Conservation (phyloP, 495 filamentous ascomycete genomes). For the Cenococcum geophilum region DNA sequence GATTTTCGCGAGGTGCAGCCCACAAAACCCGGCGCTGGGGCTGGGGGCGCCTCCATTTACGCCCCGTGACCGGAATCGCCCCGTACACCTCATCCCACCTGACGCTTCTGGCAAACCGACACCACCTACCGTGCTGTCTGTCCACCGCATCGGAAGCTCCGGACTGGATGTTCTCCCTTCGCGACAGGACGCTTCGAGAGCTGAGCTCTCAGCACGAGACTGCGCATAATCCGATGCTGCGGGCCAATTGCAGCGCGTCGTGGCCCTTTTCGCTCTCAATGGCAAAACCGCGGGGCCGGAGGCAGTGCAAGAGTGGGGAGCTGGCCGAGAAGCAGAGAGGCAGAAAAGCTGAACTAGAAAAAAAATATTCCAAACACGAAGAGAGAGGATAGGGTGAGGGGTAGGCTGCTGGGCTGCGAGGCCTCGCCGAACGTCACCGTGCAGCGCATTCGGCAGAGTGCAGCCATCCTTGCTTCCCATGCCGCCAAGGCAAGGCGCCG, state of each 20-base stretch:
- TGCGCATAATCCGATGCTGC: neutral
- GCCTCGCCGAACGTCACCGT: neutral
- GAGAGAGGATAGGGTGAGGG: too few relatives aligned
- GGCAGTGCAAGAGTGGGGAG: constrained; percentile 7
- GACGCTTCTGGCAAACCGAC: neutral
- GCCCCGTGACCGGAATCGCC: neutral
- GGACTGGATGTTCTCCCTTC: too few relatives aligned
- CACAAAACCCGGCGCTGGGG: too few relatives aligned
- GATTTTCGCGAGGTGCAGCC: too few relatives aligned
- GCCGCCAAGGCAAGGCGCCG: constrained; percentile 2
- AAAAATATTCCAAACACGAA: too few relatives aligned
- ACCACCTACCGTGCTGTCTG: neutral
- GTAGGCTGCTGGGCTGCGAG: too few relatives aligned
- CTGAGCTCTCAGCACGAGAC: too few relatives aligned
- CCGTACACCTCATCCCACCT: constrained; percentile 1
- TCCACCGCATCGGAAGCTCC: too few relatives aligned
- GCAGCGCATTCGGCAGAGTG: constrained; percentile 1
- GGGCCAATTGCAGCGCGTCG: neutral
- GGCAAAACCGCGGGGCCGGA: neutral
- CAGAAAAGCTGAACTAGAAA: too few relatives aligned
- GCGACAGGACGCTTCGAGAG: too few relatives aligned
- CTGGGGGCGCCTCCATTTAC: too few relatives aligned
- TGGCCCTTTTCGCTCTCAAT: neutral
- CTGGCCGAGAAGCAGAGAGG: neutral
- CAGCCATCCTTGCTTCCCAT: constrained; percentile 4